Evolutionary conservation across 2,329 filamentous ascomycete genomes (phyloP).

Genomic region (Rutstroemia sp.): DNA sequence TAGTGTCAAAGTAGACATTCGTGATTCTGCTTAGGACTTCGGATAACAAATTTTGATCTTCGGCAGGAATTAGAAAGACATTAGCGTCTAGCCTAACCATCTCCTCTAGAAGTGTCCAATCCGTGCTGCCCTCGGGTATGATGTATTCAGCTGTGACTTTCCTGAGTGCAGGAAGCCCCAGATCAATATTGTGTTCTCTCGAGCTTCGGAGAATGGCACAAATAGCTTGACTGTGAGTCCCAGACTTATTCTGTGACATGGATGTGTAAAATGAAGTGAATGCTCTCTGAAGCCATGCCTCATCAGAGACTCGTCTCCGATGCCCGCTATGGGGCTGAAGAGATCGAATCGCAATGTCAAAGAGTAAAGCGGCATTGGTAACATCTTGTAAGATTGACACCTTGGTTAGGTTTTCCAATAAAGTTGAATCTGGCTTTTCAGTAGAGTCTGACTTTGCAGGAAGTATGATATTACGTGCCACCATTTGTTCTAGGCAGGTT

Average conservation of each 20-base stretch:
- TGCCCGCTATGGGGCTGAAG: constrained; percentile 36
- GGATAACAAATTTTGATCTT: constrained; percentile 24
- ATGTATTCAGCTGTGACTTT: constrained; percentile 26
- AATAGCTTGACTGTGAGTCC: constrained; percentile 22
- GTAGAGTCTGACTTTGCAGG: constrained; percentile 23
- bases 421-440: constrained; percentile 13
- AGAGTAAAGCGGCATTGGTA: constrained; percentile 35
- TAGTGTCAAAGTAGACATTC: constrained; percentile 13
- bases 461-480: constrained; percentile 30
- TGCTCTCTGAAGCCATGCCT: constrained; percentile 41
- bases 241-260: constrained; percentile 15
- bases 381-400: constrained; percentile 23
- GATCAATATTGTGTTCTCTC: constrained; percentile 28
- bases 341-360: constrained; percentile 38
- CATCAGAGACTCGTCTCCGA: constrained; percentile 38
- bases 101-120: constrained; percentile 36
- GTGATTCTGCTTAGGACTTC: constrained; percentile 30
- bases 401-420: constrained; percentile 22
- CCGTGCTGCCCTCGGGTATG: constrained; percentile 21
- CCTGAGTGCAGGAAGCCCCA: constrained; percentile 31
- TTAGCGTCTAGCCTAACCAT: constrained; percentile 39
- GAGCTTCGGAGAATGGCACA: constrained; percentile 30
- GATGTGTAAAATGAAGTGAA: constrained; percentile 31
- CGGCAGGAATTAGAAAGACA: constrained; percentile 35
- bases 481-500: constrained; percentile 25